Evolutionary conservation across 176 grass and related monocot genomes (phyloP), one percentile per base, ranked within the genome.

Genomic region (Cenchrus fungigraminus): DNA sequence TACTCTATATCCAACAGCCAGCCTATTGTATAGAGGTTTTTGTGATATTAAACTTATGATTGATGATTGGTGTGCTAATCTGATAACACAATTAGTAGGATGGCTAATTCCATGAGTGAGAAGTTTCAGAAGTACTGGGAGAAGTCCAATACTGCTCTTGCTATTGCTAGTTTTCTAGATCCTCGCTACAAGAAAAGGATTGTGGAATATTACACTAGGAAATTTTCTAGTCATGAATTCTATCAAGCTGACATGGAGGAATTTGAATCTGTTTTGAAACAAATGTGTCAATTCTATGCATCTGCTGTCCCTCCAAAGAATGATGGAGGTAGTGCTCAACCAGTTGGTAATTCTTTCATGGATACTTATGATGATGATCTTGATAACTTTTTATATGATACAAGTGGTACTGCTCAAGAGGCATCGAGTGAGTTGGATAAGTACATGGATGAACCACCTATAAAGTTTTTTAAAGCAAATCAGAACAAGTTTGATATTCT

Each of bases 31-130:
- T 6, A 40, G 14, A 15, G 56, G 37, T 4, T 76, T 76, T 16
- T 57, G 8, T 56, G 51, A 76, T 6, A 76, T 49, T 76, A 15
- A 76, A 76, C 51, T 19, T 76, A 20, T 29, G 29, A 73, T 52
- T 73, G 12, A 5, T 31, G 47, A 32, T 12, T 73, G 64, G 64
- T 6, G 64, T 66, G 31, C 3, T 31, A 64, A 20, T 64, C 22
- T 12, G 22, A 64, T 31, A 31, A 31, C 3, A 64, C 61, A 6
- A 64, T 64, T 32, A 7, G 22, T 12, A 12, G 8, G 10, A 65
- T 65, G 63, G 63, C 63, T 9, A 3, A 22, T 25, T 25, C 25
- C 25, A 25, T 25, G 25, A 25, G 25, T 25, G 25, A 25, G 25
- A 25, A 25, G 25, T 25, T 9, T 22, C 8, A 22, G 2, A 61